Evolutionary conservation across 139 green algal genomes (phyloP).

Genomic region (Chlamydomonas sp.): DNA sequence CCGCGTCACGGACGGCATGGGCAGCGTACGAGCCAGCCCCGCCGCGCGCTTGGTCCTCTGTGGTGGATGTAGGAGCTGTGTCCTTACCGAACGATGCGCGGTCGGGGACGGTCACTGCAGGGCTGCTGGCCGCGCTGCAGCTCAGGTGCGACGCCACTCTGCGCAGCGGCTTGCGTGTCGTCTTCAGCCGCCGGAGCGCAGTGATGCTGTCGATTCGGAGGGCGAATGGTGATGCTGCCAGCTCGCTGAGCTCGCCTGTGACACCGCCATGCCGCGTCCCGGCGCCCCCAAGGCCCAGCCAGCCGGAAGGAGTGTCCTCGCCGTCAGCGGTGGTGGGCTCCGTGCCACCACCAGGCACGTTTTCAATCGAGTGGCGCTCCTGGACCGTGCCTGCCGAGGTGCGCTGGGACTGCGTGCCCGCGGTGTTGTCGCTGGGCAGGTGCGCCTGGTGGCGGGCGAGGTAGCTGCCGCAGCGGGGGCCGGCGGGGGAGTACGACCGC

Average conservation of each 20-base stretch:
- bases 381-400: not conserved
- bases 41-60: no score
- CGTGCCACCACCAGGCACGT: not conserved
- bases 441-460: not conserved
- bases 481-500: not conserved
- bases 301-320: no score
- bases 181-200: not conserved
- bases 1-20: no score
- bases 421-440: no score
- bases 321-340: not conserved
- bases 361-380: no score
- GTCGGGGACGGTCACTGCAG: no score
- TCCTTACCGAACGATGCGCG: no score
- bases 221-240: slow-evolving; percentile 36
- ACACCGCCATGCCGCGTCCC: not conserved
- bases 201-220: slow-evolving; percentile 28
- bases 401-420: not conserved
- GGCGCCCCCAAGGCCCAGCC: no score
- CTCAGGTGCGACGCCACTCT: not conserved
- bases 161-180: not conserved
- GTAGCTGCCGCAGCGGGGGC: not conserved
- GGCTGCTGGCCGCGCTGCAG: not conserved
- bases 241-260: slow-evolving; percentile 23
- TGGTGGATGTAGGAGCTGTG: no score
- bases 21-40: no score